Conservation (phyloP, 345 rosid species). For the Adansonia digitata region DNA sequence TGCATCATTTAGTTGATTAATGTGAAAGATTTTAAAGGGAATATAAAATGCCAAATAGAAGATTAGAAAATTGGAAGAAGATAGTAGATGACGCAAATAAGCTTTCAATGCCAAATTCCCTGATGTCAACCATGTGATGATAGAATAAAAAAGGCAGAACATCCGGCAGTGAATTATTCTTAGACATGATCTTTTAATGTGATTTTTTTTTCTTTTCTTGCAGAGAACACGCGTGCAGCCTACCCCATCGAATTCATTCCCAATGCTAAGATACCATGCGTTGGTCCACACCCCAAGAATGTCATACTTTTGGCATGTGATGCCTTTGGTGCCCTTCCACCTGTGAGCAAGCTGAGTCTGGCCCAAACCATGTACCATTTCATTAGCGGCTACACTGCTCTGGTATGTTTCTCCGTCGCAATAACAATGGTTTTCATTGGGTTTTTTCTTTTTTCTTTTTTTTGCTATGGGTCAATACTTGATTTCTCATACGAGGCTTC, state of each 20-base stretch:
- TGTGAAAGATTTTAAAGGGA: neutral
- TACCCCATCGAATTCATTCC: conserved; percentile 95
- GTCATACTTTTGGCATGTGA: conserved; percentile 94
- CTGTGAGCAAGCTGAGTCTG: conserved; percentile 88
- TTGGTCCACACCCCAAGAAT: conserved; percentile 90
- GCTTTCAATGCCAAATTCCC: too few species aligned
- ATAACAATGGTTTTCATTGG: neutral
- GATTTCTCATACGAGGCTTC: neutral
- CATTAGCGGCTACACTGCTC: conserved; percentile 97
- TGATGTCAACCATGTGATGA: neutral
- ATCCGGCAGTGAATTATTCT: neutral
- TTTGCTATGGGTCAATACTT: neutral
- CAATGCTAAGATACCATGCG: conserved; percentile 85
- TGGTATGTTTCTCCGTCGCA: conserved; percentile 35
- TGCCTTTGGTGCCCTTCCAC: conserved; percentile 97
- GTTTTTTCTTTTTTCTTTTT: neutral
- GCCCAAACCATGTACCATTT: conserved; percentile 98
- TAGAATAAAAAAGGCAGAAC: conserved; percentile 7
- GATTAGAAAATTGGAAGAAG: neutral
- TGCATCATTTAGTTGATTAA: neutral
- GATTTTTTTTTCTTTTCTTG: conserved; percentile 9
- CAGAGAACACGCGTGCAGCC: conserved; percentile 96
- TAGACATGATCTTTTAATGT: neutral
- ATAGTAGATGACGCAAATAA: neutral
- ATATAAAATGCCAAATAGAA: neutral